phyloP scores from a whole-genome alignment of 805 yeast species.

The Schwanniomyces polymorphus region DNA sequence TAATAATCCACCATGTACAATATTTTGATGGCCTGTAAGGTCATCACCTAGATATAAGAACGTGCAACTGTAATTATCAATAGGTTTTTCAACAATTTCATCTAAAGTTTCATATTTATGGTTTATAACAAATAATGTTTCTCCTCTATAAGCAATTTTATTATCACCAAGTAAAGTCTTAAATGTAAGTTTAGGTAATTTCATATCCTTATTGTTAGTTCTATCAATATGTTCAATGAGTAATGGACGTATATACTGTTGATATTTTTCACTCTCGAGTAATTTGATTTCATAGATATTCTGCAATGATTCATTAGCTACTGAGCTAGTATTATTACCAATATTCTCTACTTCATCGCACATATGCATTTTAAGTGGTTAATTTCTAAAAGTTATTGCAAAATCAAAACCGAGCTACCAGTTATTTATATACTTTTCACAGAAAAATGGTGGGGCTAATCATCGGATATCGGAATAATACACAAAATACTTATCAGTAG shows the following conservation, averaged over 20 bases:
- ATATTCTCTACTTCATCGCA: neutral
- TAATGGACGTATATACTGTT: slow-evolving; percentile 11
- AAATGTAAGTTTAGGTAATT: slow-evolving; percentile 25
- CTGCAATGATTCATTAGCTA: neutral
- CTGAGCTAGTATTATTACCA: neutral
- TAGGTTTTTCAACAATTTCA: slow-evolving; percentile 19
- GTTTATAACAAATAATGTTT: slow-evolving; percentile 33
- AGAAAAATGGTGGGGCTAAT: neutral
- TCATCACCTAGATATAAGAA: slow-evolving; percentile 39
- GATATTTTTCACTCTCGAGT: slow-evolving; percentile 7
- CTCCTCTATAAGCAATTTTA: slow-evolving; percentile 33
- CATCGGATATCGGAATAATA: neutral
- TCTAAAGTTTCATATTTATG: slow-evolving; percentile 24
- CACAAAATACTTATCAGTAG: neutral
- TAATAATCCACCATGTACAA: slow-evolving; percentile 44
- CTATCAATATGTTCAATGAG: slow-evolving; percentile 13
- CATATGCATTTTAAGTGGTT: neutral
- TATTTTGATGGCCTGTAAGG: slow-evolving; percentile 39
- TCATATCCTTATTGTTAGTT: neutral
- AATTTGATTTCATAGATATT: neutral
- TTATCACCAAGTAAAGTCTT: slow-evolving; percentile 31
- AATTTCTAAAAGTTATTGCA: neutral
- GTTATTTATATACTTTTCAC: neutral
- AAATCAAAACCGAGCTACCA: neutral
- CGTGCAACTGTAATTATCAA: slow-evolving; percentile 32